Evolutionary conservation across 2,329 filamentous ascomycete species (phyloP).

Genomic region (Spiromastix sp.): DNA sequence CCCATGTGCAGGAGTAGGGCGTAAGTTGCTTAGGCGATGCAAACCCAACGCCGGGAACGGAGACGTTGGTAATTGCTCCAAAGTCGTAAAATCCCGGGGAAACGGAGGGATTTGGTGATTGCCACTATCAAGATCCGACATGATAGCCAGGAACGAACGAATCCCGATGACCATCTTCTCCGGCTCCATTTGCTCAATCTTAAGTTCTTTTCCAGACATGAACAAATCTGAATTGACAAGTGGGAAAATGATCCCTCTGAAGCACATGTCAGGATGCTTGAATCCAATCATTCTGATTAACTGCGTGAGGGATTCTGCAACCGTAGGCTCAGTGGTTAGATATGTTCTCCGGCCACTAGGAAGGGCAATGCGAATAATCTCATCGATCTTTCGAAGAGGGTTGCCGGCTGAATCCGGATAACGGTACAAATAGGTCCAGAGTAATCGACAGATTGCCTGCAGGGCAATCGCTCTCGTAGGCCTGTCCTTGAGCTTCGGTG

Average conservation of each 20-base stretch:
- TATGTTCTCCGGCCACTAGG: constrained; percentile 71
- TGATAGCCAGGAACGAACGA: constrained; percentile 81
- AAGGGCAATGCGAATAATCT: constrained; percentile 75
- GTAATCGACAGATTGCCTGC: constrained; percentile 76
- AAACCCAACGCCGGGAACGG: constrained; percentile 5
- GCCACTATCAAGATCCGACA: constrained; percentile 82
- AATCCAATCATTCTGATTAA: constrained; percentile 90
- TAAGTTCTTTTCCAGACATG: constrained; percentile 62
- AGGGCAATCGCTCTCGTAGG: constrained; percentile 67
- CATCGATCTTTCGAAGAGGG: constrained; percentile 72
- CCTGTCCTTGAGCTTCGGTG: constrained; percentile 76
- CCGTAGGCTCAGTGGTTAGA: constrained; percentile 69
- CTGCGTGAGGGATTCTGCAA: constrained; percentile 83
- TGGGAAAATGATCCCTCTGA: constrained; percentile 85
- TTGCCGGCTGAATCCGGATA: constrained; percentile 59
- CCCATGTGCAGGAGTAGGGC: constrained; percentile 29
- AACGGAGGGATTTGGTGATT: constrained; percentile 72
- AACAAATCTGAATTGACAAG: constrained; percentile 90
- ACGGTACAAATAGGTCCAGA: constrained; percentile 93
- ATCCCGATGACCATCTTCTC: constrained; percentile 98
- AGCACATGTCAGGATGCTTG: constrained; percentile 88
- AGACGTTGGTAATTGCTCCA: constrained; percentile 9
- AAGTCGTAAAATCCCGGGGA: constrained; percentile 49
- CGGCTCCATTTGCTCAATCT: constrained; percentile 85
- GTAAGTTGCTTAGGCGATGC: constrained; percentile 24